A percentile compares a stretch with the other conserved stretches of the same genome.
phyloP scores from a whole-genome alignment of 2,329 filamentous ascomycete species.

The Aspergillus viridinutans region DNA sequence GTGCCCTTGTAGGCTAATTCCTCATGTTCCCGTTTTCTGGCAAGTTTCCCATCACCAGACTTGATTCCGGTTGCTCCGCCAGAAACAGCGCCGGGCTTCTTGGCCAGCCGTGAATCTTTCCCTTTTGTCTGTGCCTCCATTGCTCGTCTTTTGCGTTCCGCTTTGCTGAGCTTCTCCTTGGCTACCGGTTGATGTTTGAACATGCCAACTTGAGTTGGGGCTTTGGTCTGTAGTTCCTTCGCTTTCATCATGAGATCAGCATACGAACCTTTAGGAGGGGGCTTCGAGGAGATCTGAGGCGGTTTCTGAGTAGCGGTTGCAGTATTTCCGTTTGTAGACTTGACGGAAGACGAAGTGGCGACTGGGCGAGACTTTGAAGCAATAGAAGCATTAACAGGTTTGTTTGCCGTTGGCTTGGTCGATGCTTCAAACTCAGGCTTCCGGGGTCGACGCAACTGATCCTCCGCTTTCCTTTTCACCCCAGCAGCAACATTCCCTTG shows the following conservation, averaged over 20 bases:
- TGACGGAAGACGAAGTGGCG: constrained; percentile 13
- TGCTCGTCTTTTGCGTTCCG: constrained; percentile 48
- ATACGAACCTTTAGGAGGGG: constrained; percentile 56
- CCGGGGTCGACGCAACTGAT: constrained; percentile 28
- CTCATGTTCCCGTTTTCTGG: constrained; percentile 31
- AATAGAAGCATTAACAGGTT: constrained; percentile 13
- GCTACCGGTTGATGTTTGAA: constrained; percentile 54
- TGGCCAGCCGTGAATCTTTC: constrained; percentile 30
- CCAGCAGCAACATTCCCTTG: constrained; percentile 20
- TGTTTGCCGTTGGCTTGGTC: constrained; percentile 16
- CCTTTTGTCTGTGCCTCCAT: constrained; percentile 40
- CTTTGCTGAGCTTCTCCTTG: constrained; percentile 54
- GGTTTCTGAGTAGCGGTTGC: constrained; percentile 15
- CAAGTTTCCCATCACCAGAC: constrained; percentile 14
- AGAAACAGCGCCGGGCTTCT: constrained; percentile 22
- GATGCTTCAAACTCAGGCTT: constrained; percentile 21
- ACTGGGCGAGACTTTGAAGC: constrained; percentile 16
- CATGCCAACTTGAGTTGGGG: constrained; percentile 44
- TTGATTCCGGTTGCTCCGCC: constrained; percentile 17
- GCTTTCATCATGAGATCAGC: constrained; percentile 57
- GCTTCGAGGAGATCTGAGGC: constrained; percentile 29
- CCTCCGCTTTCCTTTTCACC: constrained; percentile 44
- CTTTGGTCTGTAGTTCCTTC: constrained; percentile 49
- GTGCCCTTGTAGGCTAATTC: constrained; percentile 37
- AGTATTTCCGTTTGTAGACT: constrained; percentile 16